Conservation (phyloP, 2,329 filamentous ascomycete genomes). For the Didymella sp. region DNA sequence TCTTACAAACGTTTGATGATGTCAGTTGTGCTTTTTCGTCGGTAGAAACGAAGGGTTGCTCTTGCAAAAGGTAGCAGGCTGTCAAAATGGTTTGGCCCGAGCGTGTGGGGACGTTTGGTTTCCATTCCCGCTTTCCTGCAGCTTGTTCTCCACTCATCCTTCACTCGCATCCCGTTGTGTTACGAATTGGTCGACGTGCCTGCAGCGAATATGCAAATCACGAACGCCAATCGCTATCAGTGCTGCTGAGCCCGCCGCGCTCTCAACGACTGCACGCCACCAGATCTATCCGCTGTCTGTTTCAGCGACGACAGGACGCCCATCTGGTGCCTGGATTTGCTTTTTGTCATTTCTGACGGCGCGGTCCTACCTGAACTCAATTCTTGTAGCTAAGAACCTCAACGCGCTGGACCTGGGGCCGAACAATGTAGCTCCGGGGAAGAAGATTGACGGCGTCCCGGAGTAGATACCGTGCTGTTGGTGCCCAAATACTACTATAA, state of each 20-base stretch:
- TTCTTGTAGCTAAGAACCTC: background rate
- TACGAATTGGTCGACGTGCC: slow-evolving; percentile 2
- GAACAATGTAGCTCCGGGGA: background rate
- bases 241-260: background rate
- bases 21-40: slow-evolving; percentile 4
- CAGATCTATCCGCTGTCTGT: slow-evolving; percentile 11
- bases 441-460: background rate
- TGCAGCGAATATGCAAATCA: slow-evolving; percentile 1
- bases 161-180: slow-evolving; percentile 5
- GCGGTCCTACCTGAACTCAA: background rate
- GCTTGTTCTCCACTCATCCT: background rate
- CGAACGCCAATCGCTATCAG: background rate
- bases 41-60: slow-evolving; percentile 3
- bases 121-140: slow-evolving; percentile 4
- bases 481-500: background rate
- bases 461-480: background rate
- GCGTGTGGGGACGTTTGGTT: slow-evolving; percentile 2
- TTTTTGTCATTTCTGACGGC: slow-evolving; percentile 5
- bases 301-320: slow-evolving; percentile 3
- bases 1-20: slow-evolving; percentile 2
- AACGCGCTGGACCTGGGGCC: background rate
- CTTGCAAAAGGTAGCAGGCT: background rate
- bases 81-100: slow-evolving; percentile 5
- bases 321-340: slow-evolving; percentile 8
- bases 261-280: slow-evolving; percentile 10